Percentiles rank a stretch among this genome's conserved stretches.
These are phyloP conservation scores for Leishmania guyanensis DNA, from an alignment of 208 protist species.

Conservation along the genomic window DNA sequence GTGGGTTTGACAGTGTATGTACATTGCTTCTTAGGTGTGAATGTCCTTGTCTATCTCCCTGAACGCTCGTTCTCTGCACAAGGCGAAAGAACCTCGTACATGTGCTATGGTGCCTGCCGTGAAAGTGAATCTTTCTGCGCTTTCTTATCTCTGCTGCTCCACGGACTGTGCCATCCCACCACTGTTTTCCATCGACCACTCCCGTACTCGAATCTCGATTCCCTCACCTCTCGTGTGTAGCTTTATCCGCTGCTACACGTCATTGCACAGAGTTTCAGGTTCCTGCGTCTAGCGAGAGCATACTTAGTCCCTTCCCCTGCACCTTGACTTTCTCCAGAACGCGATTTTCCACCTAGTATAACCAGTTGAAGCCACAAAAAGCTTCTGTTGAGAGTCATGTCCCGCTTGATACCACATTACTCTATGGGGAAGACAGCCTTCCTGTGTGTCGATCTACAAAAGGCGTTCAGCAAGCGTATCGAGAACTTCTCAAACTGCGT, in stretches of 20 bases:
- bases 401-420: conserved; percentile 70
- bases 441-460: conserved; percentile 76
- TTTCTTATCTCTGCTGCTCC: neutral
- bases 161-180: neutral
- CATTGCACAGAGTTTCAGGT: neutral
- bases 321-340: neutral
- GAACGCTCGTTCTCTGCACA: neutral
- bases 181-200: neutral
- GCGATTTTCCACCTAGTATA: neutral
- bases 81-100: neutral
- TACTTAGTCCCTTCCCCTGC: neutral
- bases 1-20: neutral
- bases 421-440: conserved; percentile 66
- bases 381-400: conserved; percentile 35
- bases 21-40: neutral
- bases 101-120: neutral
- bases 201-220: neutral
- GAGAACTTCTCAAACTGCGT: conserved; percentile 71
- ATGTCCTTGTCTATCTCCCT: neutral
- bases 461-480: conserved; percentile 62
- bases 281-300: neutral
- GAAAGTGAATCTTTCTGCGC: neutral
- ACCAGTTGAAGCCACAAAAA: neutral
- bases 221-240: neutral
- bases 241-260: neutral